Base-by-base conservation (phyloP, 176 grass and related monocot genomes). In the Carex scoparia region DNA sequence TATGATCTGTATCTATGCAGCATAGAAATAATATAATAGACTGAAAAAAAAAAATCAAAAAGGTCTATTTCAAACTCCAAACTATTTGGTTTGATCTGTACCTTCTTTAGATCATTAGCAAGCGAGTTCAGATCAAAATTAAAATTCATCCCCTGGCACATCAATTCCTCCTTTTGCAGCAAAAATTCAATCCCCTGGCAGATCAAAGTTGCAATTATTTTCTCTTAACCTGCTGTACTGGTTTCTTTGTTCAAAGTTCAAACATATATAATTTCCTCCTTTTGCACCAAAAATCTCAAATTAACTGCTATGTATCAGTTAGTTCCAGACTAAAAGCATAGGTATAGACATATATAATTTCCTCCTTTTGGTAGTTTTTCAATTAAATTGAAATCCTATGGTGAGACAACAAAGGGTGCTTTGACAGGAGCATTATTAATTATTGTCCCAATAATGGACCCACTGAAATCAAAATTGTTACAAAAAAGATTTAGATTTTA, bases 41-140 rank as follows among this genome's bases (percentile, higher is more conserved):
- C 73, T 56, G 49, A 40, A 40, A 40, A 40, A 11, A 77, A 23
- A 56, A 77, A 54, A 5, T 27, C 1, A 8, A 8, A 48, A 16
- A 64, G 1, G 19, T 23, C 15, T 11, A 81, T 81, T 27, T 81
- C 56, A 23, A 23, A 23, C 23, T 23, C 23, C 23, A 23, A 23
- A 23, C 23, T 23, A 23, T 23, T 23, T 23, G 23, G 23, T 23
- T 23, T 23, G 23, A 23, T 23, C 23, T 23, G 23, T 23, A 23
- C 96, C 92, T 95, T 98, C 93, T 98, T 98, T 46, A 94, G 7
- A 82, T 91, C 79, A 89, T 98, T 91, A 51, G 86, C 85, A 44
- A 98, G 93, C 10, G 88, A 31, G 46, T 95, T 94, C 79, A 95
- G 85, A 87, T 98, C 38, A 40, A 37, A 37, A 40, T 40, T 40